A percentile compares a stretch with the other conserved stretches of the same genome.
Evolutionary conservation across 164 flowering plant genomes (phyloP).

Genomic region (Sedum album): DNA sequence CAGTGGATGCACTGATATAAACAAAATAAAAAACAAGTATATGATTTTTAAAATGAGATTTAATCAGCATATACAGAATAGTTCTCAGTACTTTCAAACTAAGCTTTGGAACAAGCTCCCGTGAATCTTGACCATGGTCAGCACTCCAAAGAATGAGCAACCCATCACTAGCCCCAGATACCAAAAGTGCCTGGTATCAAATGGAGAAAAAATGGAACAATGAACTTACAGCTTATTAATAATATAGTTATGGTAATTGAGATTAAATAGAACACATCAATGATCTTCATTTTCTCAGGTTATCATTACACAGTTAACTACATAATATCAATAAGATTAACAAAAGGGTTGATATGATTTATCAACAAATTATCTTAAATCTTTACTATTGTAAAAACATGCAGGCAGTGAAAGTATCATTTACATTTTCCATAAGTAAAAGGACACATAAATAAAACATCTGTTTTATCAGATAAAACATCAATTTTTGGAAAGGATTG

Average conservation of each 20-base stretch:
- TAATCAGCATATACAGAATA: background rate
- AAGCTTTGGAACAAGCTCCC: conserved; percentile 95
- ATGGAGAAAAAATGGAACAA: conserved; percentile 5
- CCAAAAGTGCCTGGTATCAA: conserved; percentile 61
- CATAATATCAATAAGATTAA: background rate
- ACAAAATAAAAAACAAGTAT: background rate
- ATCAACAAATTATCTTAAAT: background rate
- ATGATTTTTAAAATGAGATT: background rate
- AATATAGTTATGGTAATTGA: background rate
- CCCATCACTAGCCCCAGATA: conserved; percentile 97
- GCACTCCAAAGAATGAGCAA: conserved; percentile 94
- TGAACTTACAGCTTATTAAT: background rate
- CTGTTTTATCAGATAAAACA: background rate
- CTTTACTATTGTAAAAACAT: background rate
- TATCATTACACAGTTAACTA: background rate
- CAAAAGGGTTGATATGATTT: background rate
- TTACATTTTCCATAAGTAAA: background rate
- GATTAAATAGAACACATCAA: background rate
- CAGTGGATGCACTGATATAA: background rate
- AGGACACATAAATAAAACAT: background rate
- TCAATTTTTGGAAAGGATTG: background rate
- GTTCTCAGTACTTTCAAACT: conserved; percentile 69
- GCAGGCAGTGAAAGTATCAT: background rate
- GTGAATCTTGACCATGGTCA: conserved; percentile 89
- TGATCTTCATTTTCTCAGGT: background rate